Evolutionary conservation across 1,284 basidiomycete genomes (phyloP).

Genomic region (Ceratobasidium sp.): DNA sequence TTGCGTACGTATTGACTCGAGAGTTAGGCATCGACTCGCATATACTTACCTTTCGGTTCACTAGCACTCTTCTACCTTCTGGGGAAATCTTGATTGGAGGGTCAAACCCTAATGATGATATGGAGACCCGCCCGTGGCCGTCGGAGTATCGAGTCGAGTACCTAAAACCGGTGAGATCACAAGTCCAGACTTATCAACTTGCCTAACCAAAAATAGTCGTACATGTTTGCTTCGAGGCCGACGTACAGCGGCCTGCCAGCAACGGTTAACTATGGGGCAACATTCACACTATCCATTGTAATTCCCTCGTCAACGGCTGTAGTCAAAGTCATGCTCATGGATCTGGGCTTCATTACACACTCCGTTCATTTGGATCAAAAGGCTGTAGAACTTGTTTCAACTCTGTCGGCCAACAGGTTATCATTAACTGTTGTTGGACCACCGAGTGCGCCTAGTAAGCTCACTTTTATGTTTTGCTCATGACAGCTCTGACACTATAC

Average conservation of each 20-base stretch:
- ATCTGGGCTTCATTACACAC: conserved; percentile 79
- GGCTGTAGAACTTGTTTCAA: conserved; percentile 64
- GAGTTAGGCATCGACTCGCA: not conserved
- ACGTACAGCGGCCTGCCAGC: conserved; percentile 53
- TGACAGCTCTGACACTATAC: not conserved
- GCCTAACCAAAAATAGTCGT: conserved; percentile 39
- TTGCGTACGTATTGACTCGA: conserved; percentile 10
- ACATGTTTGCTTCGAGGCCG: conserved; percentile 53
- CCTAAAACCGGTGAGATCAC: conserved; percentile 56
- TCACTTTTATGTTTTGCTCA: not conserved
- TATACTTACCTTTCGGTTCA: not conserved
- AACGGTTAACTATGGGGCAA: conserved; percentile 58
- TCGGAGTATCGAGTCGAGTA: conserved; percentile 87
- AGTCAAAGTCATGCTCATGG: conserved; percentile 69
- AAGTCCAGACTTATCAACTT: not conserved
- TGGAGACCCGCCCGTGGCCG: conserved; percentile 68
- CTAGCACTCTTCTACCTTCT: conserved; percentile 22
- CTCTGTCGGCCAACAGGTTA: conserved; percentile 51
- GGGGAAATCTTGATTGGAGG: conserved; percentile 79
- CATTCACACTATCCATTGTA: conserved; percentile 43
- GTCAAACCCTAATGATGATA: conserved; percentile 81
- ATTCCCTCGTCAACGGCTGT: conserved; percentile 20
- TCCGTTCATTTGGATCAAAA: conserved; percentile 78
- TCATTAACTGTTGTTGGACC: conserved; percentile 62
- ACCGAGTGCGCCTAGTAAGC: conserved; percentile 47